Evolutionary conservation across 208 protist species (phyloP), one percentile per base, ranked within the genome.

Genomic region (Leishmania major): DNA sequence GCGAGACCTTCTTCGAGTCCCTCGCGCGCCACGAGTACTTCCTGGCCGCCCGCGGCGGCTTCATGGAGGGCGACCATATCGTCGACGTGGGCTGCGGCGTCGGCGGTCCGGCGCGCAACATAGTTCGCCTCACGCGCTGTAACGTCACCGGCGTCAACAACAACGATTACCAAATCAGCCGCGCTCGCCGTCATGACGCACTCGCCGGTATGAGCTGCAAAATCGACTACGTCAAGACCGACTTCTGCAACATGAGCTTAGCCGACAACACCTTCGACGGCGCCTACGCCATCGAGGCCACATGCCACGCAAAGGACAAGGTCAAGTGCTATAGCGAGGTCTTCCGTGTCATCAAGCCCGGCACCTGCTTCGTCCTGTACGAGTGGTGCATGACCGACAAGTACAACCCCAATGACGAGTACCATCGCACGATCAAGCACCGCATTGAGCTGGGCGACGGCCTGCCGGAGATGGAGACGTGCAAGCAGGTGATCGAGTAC

Each of bases 71-170:
- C 40, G 87, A 96, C 77, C 94, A 93, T 47, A 79, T 97, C 40
- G 79, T 96, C 47, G 98, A 99, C 87, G 81, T 99, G 49, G 99
- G 99, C 82, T 99, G 99, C 89, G 99, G 99, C 81, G 96, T 99
- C 49, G 98, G 98, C 77, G 99, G 99, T 37, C 99, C 98, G 60
- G 88, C 92, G 25, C 91, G 98, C 55, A 97, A 98, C 88, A 98
- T 99, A 76, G 98, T 98, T 25, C 93, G 96, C 81, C 98, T 99
- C 90, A 93, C 97, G 22, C 94, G 93, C 76, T 98, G 96, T 80
- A 89, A 98, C 75, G 91, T 99, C 64, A 97, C 91, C 22, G 99
- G 99, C 47, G 80, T 99, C n/a, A 99, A 99, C 91, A 99, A 99
- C 91, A 99, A 99, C 90, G 96, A 97, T 77, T 99, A 99, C 90